Evolutionary conservation across 1,284 basidiomycete species (phyloP), one percentile per base, ranked within the genome.

Genomic region (Golubevia sp.): DNA sequence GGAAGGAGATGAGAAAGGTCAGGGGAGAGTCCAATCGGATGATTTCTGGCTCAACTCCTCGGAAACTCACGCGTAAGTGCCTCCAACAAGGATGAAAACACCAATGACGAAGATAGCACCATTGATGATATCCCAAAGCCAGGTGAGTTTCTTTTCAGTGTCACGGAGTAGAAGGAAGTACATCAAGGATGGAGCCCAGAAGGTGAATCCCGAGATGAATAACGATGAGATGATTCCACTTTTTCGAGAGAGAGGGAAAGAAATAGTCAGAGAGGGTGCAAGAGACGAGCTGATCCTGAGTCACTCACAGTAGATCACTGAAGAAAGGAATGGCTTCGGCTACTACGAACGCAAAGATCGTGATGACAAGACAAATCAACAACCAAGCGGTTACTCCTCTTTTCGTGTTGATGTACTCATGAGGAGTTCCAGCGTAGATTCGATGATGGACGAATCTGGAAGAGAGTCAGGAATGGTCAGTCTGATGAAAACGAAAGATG

Each of bases 271-370:
- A 34, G 30, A 11, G 30, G 4, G 30, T 5, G 30, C 11, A 5
- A 11, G 30, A n/a, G 30, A 34, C 30, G 30, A 34, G 30, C n/a
- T n/a, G n/a, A n/a, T n/a, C n/a, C n/a, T n/a, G 30, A 34, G 5
- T 34, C 30, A 34, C 30, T 34, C 30, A 34, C 30, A 76, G 64
- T 26, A 79, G 49, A 13, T 66, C 67, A 2, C 58, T 60, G 62
- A 76, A 77, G 61, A 73, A 67, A 24, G 71, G 71, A 21, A 76
- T 72, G 15, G 64, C 62, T 34, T 77, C 71, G n/a, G 73, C 71
- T 25, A 76, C 51, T 3, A 34, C 30, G 11, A 34, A 34, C 5
- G 30, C 30, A 11, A 34, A 34, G 30, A 34, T 34, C 5, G 30
- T 70, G 62, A 73, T 71, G 51, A 66, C 7, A 2, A 64, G 58